Base-by-base conservation (phyloP, 2,329 filamentous ascomycete genomes). In the Domatiomyces globalis region DNA sequence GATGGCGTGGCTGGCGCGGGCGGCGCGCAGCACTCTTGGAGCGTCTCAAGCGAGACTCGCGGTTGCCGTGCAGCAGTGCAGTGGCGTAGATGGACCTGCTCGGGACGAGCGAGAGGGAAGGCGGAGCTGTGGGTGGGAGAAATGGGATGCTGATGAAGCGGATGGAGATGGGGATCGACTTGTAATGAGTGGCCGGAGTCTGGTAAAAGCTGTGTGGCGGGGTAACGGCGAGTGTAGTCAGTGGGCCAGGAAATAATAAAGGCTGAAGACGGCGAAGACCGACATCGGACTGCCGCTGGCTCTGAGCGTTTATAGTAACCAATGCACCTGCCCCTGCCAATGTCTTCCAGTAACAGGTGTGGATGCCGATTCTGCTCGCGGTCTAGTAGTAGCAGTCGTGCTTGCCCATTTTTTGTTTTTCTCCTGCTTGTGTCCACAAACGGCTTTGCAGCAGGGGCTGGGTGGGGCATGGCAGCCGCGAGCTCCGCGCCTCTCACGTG, bases 21-120 rank as follows among this genome's bases (percentile, higher is more conserved):
- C 42, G 49, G 50, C 39, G 54, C 49, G 54, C 58, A 60, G 52
- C 57, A 60, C 54, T 60, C 56, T 53, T 60, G 46, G 46, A 59
- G 17, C 8, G 50, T 55, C 44, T 50, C 49, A 33, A 51, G 48
- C 18, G 56, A 58, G 33, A 15, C 12, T 15, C 33, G 33, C 15
- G 33, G 10, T 15, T 39, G 33, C 33, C 2, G 33, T 15, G 33
- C 8, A 33, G 29, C 29, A 33, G 29, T 12, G 29, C 29, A 33
- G 29, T 12, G 10, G 29, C 29, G 10, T 3, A 33, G 10, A 15
- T 15, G 33, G 33, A 5, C 33, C 12, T 39, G 10, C 33, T 39
- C 33, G 33, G 12, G 33, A 15, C 33, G 15, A 15, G 33, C 33
- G 15, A 39, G 10, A 39, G 33, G 33, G 33, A 2, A 15, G 33